These are phyloP conservation scores for Coprinopsis sp. DNA, from an alignment of 768 basidiomycete genomes.

Conservation along the genomic window DNA sequence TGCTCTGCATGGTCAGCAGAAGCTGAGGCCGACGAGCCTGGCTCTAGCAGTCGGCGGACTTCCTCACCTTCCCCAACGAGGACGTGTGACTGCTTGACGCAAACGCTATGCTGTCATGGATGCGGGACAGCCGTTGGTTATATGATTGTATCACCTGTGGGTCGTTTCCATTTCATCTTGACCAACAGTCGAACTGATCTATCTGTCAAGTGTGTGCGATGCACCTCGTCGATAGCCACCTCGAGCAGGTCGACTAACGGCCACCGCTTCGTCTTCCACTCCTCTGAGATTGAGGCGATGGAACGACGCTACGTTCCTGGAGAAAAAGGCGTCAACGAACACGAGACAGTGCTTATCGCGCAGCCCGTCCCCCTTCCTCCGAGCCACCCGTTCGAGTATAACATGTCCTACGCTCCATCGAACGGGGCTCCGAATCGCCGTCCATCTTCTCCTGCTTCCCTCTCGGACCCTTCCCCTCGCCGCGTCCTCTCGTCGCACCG, in stretches of 20 bases:
- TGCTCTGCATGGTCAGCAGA: slow-evolving; percentile 62
- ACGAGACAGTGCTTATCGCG: slow-evolving; percentile 25
- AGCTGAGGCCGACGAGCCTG: slow-evolving; percentile 37
- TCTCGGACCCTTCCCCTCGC: not conserved
- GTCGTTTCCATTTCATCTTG: slow-evolving; percentile 11
- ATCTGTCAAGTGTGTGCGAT: slow-evolving; percentile 52
- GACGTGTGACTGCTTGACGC: slow-evolving; percentile 84
- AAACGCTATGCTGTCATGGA: slow-evolving; percentile 73
- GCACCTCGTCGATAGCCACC: slow-evolving; percentile 64
- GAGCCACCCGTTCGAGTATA: slow-evolving; percentile 1
- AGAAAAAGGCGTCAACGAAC: slow-evolving; percentile 58
- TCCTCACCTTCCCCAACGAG: slow-evolving; percentile 34
- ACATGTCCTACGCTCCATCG: not conserved
- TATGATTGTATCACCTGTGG: slow-evolving; percentile 69
- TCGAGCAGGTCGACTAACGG: slow-evolving; percentile 76
- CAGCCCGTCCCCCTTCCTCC: slow-evolving; percentile 13
- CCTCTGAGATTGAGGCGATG: slow-evolving; percentile 55
- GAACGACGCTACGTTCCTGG: slow-evolving; percentile 60
- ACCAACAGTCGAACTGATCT: slow-evolving; percentile 1
- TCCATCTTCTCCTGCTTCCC: too few relatives aligned
- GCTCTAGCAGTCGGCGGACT: slow-evolving; percentile 31
- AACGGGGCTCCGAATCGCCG: too few relatives aligned
- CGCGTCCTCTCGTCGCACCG: not conserved
- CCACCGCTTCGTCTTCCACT: slow-evolving; percentile 85
- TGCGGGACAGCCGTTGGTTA: slow-evolving; percentile 76